Base-by-base conservation (phyloP, 2,329 filamentous ascomycete genomes). In the Daldinia sp. region DNA sequence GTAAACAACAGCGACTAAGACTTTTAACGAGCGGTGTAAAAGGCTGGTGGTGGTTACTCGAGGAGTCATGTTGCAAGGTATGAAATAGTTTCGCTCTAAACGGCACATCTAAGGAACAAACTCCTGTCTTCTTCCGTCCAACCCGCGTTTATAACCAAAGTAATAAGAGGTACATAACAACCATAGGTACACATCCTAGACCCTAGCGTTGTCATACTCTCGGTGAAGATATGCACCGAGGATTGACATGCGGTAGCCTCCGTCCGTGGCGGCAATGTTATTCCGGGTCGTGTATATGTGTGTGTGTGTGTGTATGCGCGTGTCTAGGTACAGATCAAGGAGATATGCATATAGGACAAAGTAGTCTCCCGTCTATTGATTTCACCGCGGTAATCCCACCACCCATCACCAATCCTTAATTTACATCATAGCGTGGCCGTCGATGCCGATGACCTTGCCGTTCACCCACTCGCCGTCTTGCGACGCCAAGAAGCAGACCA, bases 401-500 rank as follows among this genome's bases (percentile, higher is more conserved):
- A 23, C 13, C 5, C 15, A 17, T 7, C 34, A 13, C 8, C 13
- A 15, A 15, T n/a, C 10, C 13, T 13, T 10, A 4, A 11, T 71
- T 66, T 71, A 74, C 72, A 74, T 74, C 71, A 73, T 73, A 23
- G 72, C 72, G 39, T 73, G 71, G 53, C 72, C 72, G 41, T 74
- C 72, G 50, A 73, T 70, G 32, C 72, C 72, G 47, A 74, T 54
- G 51, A 74, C 63, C 63, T 74, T 74, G 54, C 80, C 80, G 68
- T 82, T 82, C 58, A 82, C 73, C 80, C 80, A 82, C 63, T 77
- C 79, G 56, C 79, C 80, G 51, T 82, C 80, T 57, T 82, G 75
- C 5, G 79, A 81, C 3, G 79, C 80, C 37, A 81, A 72, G 77
- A 81, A 81, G 78, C 83, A 86, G 58, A 88, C 87, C 15, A 88